A percentile compares a stretch with the other conserved stretches of the same genome.
These are phyloP conservation scores for Amanita fuliginea DNA, from an alignment of 768 basidiomycete genomes.

Conservation along the genomic window DNA sequence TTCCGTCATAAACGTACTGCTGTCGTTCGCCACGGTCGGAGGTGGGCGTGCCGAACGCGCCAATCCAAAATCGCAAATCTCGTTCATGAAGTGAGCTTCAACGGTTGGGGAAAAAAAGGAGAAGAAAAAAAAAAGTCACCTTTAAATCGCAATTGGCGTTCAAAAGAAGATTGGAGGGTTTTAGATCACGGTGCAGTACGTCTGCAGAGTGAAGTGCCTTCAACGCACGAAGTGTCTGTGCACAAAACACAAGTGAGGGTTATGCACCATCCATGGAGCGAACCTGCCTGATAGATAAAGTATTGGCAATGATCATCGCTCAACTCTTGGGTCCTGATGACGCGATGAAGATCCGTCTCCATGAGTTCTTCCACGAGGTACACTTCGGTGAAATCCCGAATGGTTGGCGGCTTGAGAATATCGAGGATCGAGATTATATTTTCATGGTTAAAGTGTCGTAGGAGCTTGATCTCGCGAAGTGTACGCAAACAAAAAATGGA, in stretches of 20 bases:
- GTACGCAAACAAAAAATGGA: constrained; percentile 86
- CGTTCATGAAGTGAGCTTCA: background rate
- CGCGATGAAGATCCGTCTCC: constrained; percentile 86
- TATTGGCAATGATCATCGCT: constrained; percentile 80
- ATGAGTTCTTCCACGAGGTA: constrained; percentile 84
- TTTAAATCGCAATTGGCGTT: constrained; percentile 88
- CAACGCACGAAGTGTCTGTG: constrained; percentile 81
- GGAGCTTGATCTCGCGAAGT: constrained; percentile 83
- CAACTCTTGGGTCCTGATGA: constrained; percentile 82
- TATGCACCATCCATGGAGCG: constrained; percentile 26
- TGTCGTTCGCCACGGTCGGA: constrained; percentile 6
- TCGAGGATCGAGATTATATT: constrained; percentile 91
- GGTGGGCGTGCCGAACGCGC: constrained; percentile 22
- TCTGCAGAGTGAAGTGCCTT: constrained; percentile 86
- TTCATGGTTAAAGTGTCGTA: constrained; percentile 69
- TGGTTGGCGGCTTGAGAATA: constrained; percentile 70
- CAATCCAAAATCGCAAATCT: constrained; percentile 70
- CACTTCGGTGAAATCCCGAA: constrained; percentile 78
- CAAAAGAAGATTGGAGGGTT: constrained; percentile 80
- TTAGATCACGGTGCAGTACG: constrained; percentile 69
- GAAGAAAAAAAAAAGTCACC: constrained; percentile 21
- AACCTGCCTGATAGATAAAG: constrained; percentile 23
- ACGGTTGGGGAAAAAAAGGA: too few species aligned
- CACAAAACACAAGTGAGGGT: constrained; percentile 8
- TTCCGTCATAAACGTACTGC: constrained; percentile 55